Percentiles rank a stretch among this genome's conserved stretches.
These are phyloP conservation scores for Cryptococcus sp. DNA, from an alignment of 1,284 basidiomycete genomes.

Conservation along the genomic window DNA sequence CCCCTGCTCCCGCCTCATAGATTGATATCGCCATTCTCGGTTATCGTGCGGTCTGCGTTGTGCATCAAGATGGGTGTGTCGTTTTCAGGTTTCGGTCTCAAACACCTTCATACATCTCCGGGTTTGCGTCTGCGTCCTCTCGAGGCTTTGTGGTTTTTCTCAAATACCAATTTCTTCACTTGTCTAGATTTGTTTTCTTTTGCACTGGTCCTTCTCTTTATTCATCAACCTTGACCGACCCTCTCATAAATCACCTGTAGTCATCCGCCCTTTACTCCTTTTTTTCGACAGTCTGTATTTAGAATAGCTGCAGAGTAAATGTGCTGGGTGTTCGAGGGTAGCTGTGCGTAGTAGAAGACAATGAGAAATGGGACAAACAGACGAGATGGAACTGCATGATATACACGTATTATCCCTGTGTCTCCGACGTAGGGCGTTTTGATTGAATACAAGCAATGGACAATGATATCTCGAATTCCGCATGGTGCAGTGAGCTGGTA, in stretches of 20 bases:
- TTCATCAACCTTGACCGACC: not conserved
- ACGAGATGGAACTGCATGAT: too few relatives aligned
- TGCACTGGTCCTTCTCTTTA: not conserved
- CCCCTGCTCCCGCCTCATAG: conserved; percentile 29
- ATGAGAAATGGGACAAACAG: too few relatives aligned
- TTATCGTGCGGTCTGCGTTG: not conserved
- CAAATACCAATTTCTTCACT: not conserved
- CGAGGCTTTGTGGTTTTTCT: not conserved
- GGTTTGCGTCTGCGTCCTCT: too few relatives aligned
- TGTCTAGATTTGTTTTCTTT: not conserved
- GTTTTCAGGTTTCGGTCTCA: too few relatives aligned
- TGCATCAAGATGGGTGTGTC: not conserved
- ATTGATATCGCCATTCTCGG: not conserved
- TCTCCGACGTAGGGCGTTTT: not conserved
- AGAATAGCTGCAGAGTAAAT: not conserved
- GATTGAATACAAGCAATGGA: not conserved
- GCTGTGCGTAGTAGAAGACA: too few relatives aligned
- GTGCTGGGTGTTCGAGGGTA: too few relatives aligned
- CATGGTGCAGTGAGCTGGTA: too few relatives aligned
- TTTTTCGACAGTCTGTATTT: not conserved
- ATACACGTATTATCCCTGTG: too few relatives aligned
- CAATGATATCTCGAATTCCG: too few relatives aligned
- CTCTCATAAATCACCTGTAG: not conserved
- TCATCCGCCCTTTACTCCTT: not conserved
- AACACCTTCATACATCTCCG: not conserved